Conservation (phyloP, 805 yeast genomes). For the Cyberlindnera sargentensis region DNA sequence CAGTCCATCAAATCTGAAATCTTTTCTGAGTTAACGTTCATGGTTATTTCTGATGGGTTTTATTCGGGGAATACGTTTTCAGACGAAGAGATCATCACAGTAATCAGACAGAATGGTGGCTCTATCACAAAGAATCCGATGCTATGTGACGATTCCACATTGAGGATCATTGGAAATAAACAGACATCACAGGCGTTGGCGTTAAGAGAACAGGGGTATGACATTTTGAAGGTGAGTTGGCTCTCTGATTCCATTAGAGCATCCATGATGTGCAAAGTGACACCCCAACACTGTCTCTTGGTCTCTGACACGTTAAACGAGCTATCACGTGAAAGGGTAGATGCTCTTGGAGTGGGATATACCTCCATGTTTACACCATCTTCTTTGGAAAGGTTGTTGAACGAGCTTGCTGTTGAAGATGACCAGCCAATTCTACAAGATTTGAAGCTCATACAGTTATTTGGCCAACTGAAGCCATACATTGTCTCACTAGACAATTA, state of each 20-base stretch:
- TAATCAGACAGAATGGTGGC: constrained; percentile 47
- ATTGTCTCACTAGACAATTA: constrained; percentile 3
- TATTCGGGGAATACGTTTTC: constrained; percentile 21
- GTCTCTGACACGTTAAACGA: constrained; percentile 28
- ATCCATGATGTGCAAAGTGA: constrained; percentile 40
- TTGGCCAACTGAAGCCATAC: constrained; percentile 29
- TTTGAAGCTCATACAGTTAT: constrained; percentile 24
- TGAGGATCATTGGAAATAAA: constrained; percentile 32
- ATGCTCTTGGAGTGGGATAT: constrained; percentile 59
- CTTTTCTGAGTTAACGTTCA: constrained; percentile 41
- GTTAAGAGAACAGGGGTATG: constrained; percentile 42
- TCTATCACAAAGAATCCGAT: constrained; percentile 23
- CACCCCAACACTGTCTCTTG: constrained; percentile 49
- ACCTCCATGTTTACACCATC: constrained; percentile 21
- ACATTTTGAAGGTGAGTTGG: constrained; percentile 67
- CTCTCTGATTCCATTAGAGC: constrained; percentile 53
- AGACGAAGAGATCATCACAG: constrained; percentile 28
- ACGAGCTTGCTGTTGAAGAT: constrained; percentile 7
- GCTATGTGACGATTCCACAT: constrained; percentile 6
- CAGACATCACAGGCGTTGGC: constrained; percentile 32
- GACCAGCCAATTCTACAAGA: constrained; percentile 1
- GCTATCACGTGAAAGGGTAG: constrained; percentile 34
- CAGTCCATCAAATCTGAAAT: constrained; percentile 23
- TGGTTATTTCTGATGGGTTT: constrained; percentile 46
- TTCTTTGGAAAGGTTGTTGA: constrained; percentile 9